Conservation (phyloP, 2,329 filamentous ascomycete species). For the Colletotrichum aenigma region DNA sequence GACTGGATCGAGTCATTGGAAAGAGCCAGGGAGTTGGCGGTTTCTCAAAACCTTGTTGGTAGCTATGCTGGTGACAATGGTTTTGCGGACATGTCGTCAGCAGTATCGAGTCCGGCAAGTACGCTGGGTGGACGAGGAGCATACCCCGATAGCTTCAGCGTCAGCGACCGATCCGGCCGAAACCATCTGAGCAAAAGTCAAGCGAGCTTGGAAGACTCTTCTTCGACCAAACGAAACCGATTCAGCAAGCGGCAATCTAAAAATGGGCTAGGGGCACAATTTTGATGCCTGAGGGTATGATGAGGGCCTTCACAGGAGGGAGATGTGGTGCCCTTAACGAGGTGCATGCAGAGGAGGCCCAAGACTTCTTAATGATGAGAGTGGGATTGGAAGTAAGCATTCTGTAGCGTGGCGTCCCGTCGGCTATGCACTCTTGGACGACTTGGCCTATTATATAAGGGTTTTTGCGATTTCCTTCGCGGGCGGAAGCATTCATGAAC, state of each 20-base stretch:
- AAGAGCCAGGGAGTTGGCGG: constrained; percentile 81
- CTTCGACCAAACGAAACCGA: constrained; percentile 57
- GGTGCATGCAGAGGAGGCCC: background rate
- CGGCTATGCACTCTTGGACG: constrained; percentile 7
- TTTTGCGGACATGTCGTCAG: constrained; percentile 72
- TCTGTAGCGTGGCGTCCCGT: constrained; percentile 21
- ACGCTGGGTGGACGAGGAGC: constrained; percentile 67
- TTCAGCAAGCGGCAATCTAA: constrained; percentile 96
- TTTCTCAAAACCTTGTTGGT: constrained; percentile 71
- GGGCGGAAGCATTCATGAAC: constrained; percentile 6
- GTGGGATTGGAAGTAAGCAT: constrained; percentile 16
- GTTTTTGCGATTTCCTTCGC: background rate
- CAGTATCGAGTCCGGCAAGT: constrained; percentile 77
- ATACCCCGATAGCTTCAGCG: constrained; percentile 54
- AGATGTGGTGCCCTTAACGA: background rate
- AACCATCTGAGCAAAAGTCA: constrained; percentile 66
- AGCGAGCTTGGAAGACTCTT: constrained; percentile 55
- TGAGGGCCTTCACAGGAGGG: background rate
- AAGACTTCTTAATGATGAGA: background rate
- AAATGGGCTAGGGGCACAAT: constrained; percentile 89
- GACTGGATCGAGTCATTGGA: constrained; percentile 94
- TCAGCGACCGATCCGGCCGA: constrained; percentile 58
- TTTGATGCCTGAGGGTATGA: constrained; percentile 50
- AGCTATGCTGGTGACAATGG: constrained; percentile 71
- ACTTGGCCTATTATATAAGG: background rate